Percentiles rank a stretch among this genome's conserved stretches.
phyloP scores from a whole-genome alignment of 208 protist genomes.

The Entamoeba invadens region DNA sequence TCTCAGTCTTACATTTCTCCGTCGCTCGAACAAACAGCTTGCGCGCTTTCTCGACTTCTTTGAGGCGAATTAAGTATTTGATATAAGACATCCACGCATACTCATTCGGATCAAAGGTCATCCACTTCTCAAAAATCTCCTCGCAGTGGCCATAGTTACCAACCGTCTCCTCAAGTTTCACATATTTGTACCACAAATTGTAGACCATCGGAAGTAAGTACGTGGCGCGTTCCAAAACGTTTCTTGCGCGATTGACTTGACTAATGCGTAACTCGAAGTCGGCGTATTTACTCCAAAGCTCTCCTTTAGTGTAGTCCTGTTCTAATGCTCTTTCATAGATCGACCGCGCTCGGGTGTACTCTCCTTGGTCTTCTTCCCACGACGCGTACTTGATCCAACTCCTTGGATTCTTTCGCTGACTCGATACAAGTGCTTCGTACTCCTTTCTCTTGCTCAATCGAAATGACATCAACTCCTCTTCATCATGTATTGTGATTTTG shows the following conservation, averaged over 20 bases:
- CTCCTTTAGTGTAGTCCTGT: not conserved
- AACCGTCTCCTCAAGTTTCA: not conserved
- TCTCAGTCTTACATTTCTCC: not conserved
- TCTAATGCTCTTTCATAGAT: not conserved
- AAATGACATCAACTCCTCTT: not conserved
- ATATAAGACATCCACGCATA: not conserved
- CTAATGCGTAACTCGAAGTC: not conserved
- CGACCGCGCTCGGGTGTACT: not conserved
- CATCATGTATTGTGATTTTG: not conserved
- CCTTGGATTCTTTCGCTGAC: not conserved
- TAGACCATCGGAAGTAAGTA: not conserved
- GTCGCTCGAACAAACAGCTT: not conserved
- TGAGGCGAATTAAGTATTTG: not conserved
- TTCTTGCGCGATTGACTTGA: not conserved
- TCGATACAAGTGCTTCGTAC: not conserved
- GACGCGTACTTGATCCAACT: not conserved
- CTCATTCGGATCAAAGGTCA: not conserved
- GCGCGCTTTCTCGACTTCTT: not conserved
- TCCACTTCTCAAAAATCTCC: not conserved
- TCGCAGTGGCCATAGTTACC: not conserved
- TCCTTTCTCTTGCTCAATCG: not conserved
- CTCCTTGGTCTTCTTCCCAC: not conserved
- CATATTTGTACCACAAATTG: not conserved
- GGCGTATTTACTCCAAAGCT: not conserved
- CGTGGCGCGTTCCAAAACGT: not conserved